Base-by-base conservation (phyloP, 441 rosid genomes). In the Lepidium campestre region DNA sequence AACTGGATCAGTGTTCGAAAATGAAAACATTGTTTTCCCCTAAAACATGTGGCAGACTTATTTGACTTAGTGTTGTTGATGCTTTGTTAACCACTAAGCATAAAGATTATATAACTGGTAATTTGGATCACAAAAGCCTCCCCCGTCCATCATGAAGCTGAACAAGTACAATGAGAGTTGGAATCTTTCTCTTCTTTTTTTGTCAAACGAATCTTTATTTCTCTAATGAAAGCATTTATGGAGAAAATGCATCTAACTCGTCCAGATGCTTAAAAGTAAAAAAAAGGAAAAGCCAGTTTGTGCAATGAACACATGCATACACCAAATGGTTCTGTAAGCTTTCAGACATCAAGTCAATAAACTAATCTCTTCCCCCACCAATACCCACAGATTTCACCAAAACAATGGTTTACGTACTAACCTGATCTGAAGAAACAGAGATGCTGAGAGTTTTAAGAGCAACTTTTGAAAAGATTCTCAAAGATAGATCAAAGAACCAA, bases 271-370 rank as follows among this genome's bases (percentile, higher is more conserved):
- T 10, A 39, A 25, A 29, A 68, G 25, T 36, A 25, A 0, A 7
- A 35, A 27, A 41, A 22, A 9, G 13, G 40, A 50, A 41, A 59
- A 9, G 25, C 55, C 22, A 15, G 12, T 12, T 44, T 44, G 5
- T 4, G 3, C 42, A 31, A 14, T 19, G 36, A 44, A 14, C 36
- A 29, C 41, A 29, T 2, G 46, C 19, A 10, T 36, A n/a, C 39
- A 48, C 15, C 4, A 48, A 8, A 20, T 31, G 60, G 29, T 23
- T 19, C 34, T 25, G 12, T 6, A 4, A 22, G 5, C 20, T 41
- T 70, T 54, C 34, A 44, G 57, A 36, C 74, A 70, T n/a, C 49
- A 47, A 57, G 45, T 8, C 25, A 3, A 56, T 39, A 19, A 34
- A 45, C 10, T 13, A 7, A 44, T 54, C 44, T 32, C 15, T n/a